Base-by-base conservation (phyloP, 2,329 filamentous ascomycete species). In the Ustilaginoidea virens region DNA sequence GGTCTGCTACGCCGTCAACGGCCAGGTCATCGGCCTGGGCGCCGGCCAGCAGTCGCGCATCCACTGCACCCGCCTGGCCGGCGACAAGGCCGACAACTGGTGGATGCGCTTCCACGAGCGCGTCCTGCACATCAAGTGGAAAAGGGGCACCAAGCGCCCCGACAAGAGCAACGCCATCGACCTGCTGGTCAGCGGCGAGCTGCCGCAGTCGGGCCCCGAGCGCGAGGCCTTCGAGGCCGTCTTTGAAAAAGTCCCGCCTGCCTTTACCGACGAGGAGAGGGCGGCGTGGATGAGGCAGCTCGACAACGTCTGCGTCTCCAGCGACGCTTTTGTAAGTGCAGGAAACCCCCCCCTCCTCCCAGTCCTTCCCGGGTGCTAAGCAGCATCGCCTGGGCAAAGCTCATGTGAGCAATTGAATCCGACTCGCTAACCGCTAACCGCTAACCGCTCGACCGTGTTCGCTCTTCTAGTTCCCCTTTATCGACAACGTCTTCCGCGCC, bases 141-240 rank as follows among this genome's bases (percentile, higher is more conserved):
- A 93, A 70, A 87, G 90, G 63, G 87, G 90, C 45, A 83, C 80
- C 49, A 96, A 96, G 74, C 75, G 90, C 33, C 71, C 90, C 26
- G 87, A 94, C 55, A 98, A 96, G 73, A 92, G 80, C 64, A 98
- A 98, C 53, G 87, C 86, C 39, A 94, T 96, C 48, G 90, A 96
- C 52, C 66, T 96, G 48, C 74, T 96, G 39, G 90, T 90, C 53
- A 90, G 81, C 36, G 87, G 87, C 29, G 70, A 92, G 56, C 72
- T 94, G 16, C 86, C 87, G 31, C 78, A 79, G 54, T 71, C 69
- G 13, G 86, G 85, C 3, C 66, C 80, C 21, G 90, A 98, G 66
- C 76, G 77, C 39, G 79, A 80, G 42, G 75, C 77, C 36, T 98
- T 90, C 51, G 86, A 93, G 61, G 69, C 69, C 29, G 72, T 87